Base-by-base conservation (phyloP, 164 flowering plant genomes). In the Nymphaea thermarum region DNA sequence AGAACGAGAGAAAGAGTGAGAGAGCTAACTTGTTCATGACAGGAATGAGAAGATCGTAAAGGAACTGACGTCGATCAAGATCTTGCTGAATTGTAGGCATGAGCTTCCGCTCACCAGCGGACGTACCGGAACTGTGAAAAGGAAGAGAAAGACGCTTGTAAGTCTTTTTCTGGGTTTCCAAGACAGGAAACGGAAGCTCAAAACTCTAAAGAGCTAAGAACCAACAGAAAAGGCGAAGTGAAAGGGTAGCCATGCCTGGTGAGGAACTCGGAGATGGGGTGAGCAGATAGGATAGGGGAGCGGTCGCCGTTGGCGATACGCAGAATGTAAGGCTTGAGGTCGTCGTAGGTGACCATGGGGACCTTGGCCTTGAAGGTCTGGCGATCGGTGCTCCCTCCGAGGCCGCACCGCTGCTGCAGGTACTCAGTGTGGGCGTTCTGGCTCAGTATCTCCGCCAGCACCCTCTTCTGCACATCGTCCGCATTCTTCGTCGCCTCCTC, bases 231-330 rank as follows among this genome's bases (percentile, higher is more conserved):
- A 63, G 16, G 43, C 0, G 43, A 8, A 55, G 10, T 8, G 36
- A 25, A 77, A 25, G 36, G 36, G 36, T 25, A 25, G 36, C 1
- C 36, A 55, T 12, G 78, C 83, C 83, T 81, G 57, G 82, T 77
- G 68, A 79, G 78, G 60, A 82, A 80, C 44, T 82, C 84, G 10
- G 84, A 77, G 62, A 82, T 75, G 62, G 84, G 84, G 44, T 74
- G 75, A 18, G 77, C 55, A 2, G 76, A 77, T 2, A 81, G 45
- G 63, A 81, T 79, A 11, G 82, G 68, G 18, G 84, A 81, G 5
- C 73, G 74, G 59, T 81, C 84, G 6, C 85, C 84, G 42, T 81
- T 77, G 3, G 84, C 84, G 62, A 81, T 81, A 8, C 84, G 77
- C 6, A 75, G 77, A 61, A 81, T 81, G 25, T 75, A 72, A 3